Percentiles rank a stretch among this genome's conserved stretches.
Conservation (phyloP, 2,329 filamentous ascomycete genomes). For the Beauveria sp. region DNA sequence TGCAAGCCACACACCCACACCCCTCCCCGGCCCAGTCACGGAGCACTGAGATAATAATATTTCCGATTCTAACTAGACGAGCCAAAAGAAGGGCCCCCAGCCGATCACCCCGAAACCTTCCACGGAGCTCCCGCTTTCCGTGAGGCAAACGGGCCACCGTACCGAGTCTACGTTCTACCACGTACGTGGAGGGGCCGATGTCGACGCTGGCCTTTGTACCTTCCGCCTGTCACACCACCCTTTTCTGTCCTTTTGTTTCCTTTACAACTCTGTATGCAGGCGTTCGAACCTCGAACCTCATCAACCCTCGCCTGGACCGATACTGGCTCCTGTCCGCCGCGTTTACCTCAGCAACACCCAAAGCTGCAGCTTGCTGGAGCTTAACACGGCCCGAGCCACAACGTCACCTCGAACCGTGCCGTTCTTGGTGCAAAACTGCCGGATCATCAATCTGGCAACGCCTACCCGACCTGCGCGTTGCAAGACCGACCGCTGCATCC, state of each 20-base stretch:
- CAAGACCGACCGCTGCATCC: neutral
- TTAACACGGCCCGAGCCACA: neutral
- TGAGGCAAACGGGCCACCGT: slow-evolving; percentile 9
- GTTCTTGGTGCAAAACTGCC: neutral
- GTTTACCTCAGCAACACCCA: neutral
- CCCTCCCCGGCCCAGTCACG: slow-evolving; percentile 1
- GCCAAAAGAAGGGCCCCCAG: slow-evolving; percentile 9
- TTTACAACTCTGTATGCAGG: neutral
- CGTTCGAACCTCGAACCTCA: neutral
- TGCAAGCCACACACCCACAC: neutral
- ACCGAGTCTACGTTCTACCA: slow-evolving; percentile 9
- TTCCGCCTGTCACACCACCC: neutral
- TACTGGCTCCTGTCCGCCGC: neutral
- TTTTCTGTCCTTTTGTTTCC: neutral
- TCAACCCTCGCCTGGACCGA: neutral
- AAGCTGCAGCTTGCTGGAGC: neutral
- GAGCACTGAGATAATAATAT: slow-evolving; percentile 11
- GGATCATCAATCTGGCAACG: neutral
- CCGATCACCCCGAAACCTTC: slow-evolving; percentile 13
- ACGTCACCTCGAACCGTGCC: neutral
- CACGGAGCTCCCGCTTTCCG: slow-evolving; percentile 11
- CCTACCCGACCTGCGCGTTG: neutral
- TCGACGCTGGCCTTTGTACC: slow-evolving; percentile 8
- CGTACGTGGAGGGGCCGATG: slow-evolving; percentile 5
- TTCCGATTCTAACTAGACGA: slow-evolving; percentile 12